These are phyloP conservation scores for Psilocybe cubensis DNA, from an alignment of 768 basidiomycete genomes.

Conservation along the genomic window DNA sequence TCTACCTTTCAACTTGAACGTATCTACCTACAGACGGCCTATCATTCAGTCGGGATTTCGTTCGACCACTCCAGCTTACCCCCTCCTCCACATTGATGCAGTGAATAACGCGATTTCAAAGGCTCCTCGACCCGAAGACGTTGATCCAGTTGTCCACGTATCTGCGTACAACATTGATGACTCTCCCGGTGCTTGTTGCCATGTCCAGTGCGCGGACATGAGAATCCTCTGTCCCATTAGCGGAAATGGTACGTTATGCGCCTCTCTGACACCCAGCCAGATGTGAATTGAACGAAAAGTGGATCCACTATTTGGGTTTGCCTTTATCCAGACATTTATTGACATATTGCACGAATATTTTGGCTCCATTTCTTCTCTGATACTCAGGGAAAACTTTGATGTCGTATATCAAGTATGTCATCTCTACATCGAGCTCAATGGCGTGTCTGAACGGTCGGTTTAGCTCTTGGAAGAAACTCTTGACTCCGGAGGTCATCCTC, in stretches of 20 bases:
- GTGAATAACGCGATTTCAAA: conserved; percentile 74
- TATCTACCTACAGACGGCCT: conserved; percentile 51
- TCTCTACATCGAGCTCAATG: not conserved
- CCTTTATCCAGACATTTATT: conserved; percentile 85
- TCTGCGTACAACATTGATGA: conserved; percentile 46
- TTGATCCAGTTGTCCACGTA: conserved; percentile 80
- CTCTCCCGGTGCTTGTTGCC: conserved; percentile 79
- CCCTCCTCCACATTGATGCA: conserved; percentile 85
- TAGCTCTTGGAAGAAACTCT: conserved; percentile 95
- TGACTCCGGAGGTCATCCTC: conserved; percentile 88
- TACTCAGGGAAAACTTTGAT: conserved; percentile 91
- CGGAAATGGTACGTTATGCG: conserved; percentile 71
- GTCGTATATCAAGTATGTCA: conserved; percentile 87
- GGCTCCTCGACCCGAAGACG: conserved; percentile 50
- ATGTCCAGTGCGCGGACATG: conserved; percentile 77
- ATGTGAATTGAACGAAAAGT: conserved; percentile 46
- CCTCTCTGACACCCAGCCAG: not conserved
- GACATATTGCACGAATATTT: conserved; percentile 88
- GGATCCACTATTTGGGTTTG: conserved; percentile 88
- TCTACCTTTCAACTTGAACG: conserved; percentile 16
- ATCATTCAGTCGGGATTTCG: conserved; percentile 93
- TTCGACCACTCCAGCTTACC: conserved; percentile 74
- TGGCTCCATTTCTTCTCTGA: conserved; percentile 78
- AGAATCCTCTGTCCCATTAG: conserved; percentile 81
- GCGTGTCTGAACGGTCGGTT: conserved; percentile 6